phyloP scores from a whole-genome alignment of 768 basidiomycete species.

The Russula dissimulans region DNA sequence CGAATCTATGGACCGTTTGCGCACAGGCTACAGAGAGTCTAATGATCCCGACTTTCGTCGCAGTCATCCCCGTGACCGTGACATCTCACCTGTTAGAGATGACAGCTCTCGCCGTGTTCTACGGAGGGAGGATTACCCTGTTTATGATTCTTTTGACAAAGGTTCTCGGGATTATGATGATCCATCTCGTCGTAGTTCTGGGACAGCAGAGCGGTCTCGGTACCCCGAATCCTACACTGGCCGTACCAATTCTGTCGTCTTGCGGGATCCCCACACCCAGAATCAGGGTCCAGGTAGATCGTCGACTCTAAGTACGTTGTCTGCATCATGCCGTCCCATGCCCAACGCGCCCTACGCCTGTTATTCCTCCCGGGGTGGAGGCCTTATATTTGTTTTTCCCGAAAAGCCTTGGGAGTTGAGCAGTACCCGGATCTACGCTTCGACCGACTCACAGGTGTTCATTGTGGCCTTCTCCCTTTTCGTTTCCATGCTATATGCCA shows the following conservation, averaged over 20 bases:
- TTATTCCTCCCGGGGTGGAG: slow-evolving; percentile 18
- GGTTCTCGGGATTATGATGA: slow-evolving; percentile 11
- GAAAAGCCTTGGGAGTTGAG: slow-evolving; percentile 21
- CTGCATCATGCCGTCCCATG: slow-evolving; percentile 20
- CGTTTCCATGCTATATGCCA: slow-evolving; percentile 14
- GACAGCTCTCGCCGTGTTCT: slow-evolving; percentile 12
- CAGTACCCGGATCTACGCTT: slow-evolving; percentile 16
- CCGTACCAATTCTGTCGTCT: slow-evolving; percentile 3
- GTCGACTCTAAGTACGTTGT: slow-evolving; percentile 22
- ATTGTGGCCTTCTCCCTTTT: slow-evolving; percentile 20
- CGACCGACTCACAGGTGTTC: slow-evolving; percentile 17
- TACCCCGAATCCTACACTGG: slow-evolving; percentile 3
- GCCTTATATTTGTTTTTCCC: slow-evolving; percentile 10
- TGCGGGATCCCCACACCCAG: slow-evolving; percentile 9
- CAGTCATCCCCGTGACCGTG: slow-evolving; percentile 9
- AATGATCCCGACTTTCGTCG: slow-evolving; percentile 4
- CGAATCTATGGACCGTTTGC: slow-evolving; percentile 6
- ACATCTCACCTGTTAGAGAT: slow-evolving; percentile 13
- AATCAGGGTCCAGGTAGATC: slow-evolving; percentile 18
- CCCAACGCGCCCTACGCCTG: slow-evolving; percentile 11
- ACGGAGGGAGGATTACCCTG: slow-evolving; percentile 11
- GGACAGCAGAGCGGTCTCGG: slow-evolving; percentile 8
- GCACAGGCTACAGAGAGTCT: slow-evolving; percentile 9
- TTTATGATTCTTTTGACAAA: slow-evolving; percentile 15
- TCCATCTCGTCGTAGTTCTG: slow-evolving; percentile 4